Evolutionary conservation across 306 rosid genomes (phyloP).

Genomic region (Corylus avellana): DNA sequence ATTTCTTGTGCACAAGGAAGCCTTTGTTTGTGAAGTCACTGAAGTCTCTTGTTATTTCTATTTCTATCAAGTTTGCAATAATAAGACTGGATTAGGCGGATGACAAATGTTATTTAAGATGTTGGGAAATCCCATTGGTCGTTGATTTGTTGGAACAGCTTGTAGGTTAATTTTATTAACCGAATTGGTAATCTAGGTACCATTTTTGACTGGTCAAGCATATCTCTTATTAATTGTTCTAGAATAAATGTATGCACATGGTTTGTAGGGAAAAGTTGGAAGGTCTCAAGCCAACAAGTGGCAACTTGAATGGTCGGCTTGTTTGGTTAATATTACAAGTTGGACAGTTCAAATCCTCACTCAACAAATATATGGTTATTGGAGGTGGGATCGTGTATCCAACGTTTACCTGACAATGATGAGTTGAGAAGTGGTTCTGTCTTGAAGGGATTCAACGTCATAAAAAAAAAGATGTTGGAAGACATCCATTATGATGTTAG

Average conservation of each 20-base stretch:
- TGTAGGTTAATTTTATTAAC: slow-evolving; percentile 8
- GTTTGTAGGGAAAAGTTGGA: too few species aligned
- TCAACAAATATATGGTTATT: too few species aligned
- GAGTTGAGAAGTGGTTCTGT: too few species aligned
- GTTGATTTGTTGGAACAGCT: slow-evolving; percentile 4
- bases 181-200: slow-evolving; percentile 13
- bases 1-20: slow-evolving; percentile 5
- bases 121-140: slow-evolving; percentile 15
- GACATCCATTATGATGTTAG: too few species aligned
- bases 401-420: too few species aligned
- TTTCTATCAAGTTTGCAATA: not conserved
- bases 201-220: slow-evolving; percentile 23
- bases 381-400: too few species aligned
- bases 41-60: slow-evolving; percentile 13
- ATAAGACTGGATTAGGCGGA: not conserved
- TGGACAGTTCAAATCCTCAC: too few species aligned
- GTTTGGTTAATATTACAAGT: too few species aligned
- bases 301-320: too few species aligned
- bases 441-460: too few species aligned
- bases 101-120: slow-evolving; percentile 1
- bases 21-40: not conserved
- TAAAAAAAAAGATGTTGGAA: too few species aligned
- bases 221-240: not conserved
- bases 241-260: not conserved
- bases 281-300: too few species aligned